Conservation (phyloP, 371 early-diverging fungal genomes). For the Capillidium rhysosporum region DNA sequence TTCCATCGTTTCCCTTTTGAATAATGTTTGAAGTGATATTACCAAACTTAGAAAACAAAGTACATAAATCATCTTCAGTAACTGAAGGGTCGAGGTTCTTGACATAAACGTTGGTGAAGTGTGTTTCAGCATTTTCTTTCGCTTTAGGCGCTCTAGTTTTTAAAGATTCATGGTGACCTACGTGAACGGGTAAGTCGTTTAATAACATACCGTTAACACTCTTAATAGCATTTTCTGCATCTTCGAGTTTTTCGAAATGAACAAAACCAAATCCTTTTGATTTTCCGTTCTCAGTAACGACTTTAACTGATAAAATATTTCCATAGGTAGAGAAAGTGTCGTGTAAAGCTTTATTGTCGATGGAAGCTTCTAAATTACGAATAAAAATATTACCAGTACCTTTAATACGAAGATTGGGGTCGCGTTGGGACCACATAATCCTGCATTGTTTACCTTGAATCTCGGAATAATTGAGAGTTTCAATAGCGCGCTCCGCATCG, state of each 20-base stretch:
- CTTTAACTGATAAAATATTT: slow-evolving; percentile 95
- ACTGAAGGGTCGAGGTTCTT: slow-evolving; percentile 86
- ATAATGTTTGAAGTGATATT: slow-evolving; percentile 65
- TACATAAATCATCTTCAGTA: slow-evolving; percentile 58
- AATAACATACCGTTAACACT: slow-evolving; percentile 96
- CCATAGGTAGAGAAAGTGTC: slow-evolving; percentile 99
- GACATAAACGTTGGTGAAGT: slow-evolving; percentile 96
- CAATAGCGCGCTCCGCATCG: slow-evolving; percentile 85
- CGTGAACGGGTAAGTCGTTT: slow-evolving; percentile 86
- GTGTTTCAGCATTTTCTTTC: slow-evolving; percentile 61
- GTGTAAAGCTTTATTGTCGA: slow-evolving; percentile 96
- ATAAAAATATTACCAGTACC: slow-evolving; percentile 98
- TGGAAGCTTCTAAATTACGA: slow-evolving; percentile 93
- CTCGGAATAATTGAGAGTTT: slow-evolving; percentile 82
- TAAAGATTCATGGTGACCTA: slow-evolving; percentile 79
- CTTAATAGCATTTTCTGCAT: slow-evolving; percentile 92
- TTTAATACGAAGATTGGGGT: slow-evolving; percentile 83
- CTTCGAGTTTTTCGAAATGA: slow-evolving; percentile 91
- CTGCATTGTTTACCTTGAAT: slow-evolving; percentile 90
- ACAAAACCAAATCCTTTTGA: slow-evolving; percentile 98
- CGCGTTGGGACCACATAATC: slow-evolving; percentile 99
- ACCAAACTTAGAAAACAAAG: slow-evolving; percentile 75
- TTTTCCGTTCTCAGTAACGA: slow-evolving; percentile 71
- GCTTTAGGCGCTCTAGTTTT: slow-evolving; percentile 86
- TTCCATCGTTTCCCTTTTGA: slow-evolving; percentile 53